Percentiles rank a stretch among this genome's conserved stretches.
Conservation (phyloP, 179 eudicot genomes). For the Corrigiola litoralis region DNA sequence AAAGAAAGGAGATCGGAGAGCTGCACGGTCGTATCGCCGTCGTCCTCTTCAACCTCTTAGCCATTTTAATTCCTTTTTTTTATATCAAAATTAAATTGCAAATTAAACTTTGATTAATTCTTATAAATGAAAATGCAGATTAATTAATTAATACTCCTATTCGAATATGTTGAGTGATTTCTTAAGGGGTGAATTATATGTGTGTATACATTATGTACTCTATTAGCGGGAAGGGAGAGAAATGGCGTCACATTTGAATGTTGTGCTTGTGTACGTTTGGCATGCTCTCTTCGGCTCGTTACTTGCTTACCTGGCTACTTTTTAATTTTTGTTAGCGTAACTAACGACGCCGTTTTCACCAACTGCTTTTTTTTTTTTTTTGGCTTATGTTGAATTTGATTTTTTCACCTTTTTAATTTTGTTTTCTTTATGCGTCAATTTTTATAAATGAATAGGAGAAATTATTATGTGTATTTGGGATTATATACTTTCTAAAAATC, state of each 20-base stretch:
- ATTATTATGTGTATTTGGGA: too few species aligned
- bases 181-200: too few species aligned
- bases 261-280: not conserved
- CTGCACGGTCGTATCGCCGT: conserved; percentile 54
- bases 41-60: conserved; percentile 56
- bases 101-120: not conserved
- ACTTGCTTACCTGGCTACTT: not conserved
- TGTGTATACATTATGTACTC: too few species aligned
- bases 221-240: not conserved
- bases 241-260: not conserved
- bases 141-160: too few species aligned
- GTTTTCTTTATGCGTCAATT: too few species aligned
- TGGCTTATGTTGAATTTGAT: too few species aligned
- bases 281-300: not conserved
- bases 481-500: too few species aligned
- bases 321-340: too few species aligned
- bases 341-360: not conserved
- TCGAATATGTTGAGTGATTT: too few species aligned
- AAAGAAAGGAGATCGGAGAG: conserved; percentile 40
- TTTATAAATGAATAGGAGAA: too few species aligned
- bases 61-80: conserved; percentile 32
- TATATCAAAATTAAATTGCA: not conserved
- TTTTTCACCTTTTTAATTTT: too few species aligned
- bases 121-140: too few species aligned
- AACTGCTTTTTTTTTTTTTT: not conserved